Evolutionary conservation across 805 yeast genomes (phyloP), one percentile per base, ranked within the genome.

Genomic region (Zygosaccharomyces gambellarensis): DNA sequence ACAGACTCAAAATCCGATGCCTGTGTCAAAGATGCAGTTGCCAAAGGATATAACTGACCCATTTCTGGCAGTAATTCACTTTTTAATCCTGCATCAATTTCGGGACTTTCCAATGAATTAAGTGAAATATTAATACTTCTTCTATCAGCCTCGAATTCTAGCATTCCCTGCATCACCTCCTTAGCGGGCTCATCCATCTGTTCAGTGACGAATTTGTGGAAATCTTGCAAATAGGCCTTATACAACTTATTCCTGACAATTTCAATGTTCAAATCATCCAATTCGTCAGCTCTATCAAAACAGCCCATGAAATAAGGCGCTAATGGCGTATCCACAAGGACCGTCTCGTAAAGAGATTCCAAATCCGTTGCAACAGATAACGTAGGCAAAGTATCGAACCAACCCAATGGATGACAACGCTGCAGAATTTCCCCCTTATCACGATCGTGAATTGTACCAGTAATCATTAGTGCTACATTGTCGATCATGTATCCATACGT

Each of bases 401-500:
- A 90, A 40, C 99, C 99, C 59, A 94, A 76, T 0, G 99, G 99
- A 67, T 94, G 96, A 67, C 97, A 90, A 65, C 97, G 83, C 51
- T 82, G 82, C 62, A 94, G 77, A 46, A 95, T 85, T 63, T 94
- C 99, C 38, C 81, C 71, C 63, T 87, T 82, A 69, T 95, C 97
- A 62, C 98, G 80, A 63, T 90, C 95, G 66, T 94, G 99, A 53
- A 94, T 80, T 0, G 99, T 90, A 21, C 99, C 99, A 1, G 97
- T 90, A 63, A 94, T 92, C 85, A 94, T 86, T 63, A 94, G 76
- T 22, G 94, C 87, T 36, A 94, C 96, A 68, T 94, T 94, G 72
- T 94, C 99, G 63, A 94, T 95, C 99, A 94, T 94, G 71, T 95
- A 94, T 9, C 97, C 95, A 65, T 90, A 94, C 41, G 95, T 85